Evolutionary conservation across 805 yeast species (phyloP).

Genomic region (Kuraishia piskuri): DNA sequence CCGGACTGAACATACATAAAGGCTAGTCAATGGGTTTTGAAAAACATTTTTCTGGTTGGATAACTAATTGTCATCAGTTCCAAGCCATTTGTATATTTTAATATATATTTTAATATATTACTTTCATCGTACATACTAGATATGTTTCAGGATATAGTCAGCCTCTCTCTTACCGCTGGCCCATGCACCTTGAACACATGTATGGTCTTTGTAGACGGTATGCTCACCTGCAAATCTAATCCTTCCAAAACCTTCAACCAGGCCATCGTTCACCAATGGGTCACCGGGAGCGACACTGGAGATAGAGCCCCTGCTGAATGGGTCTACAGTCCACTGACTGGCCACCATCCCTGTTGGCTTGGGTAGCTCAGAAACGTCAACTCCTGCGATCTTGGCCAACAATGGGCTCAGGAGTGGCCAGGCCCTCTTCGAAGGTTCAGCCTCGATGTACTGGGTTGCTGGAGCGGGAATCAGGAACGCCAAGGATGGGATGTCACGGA

Average conservation of each 20-base stretch:
- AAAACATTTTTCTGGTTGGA: too few species aligned
- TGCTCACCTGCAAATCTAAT: slow-evolving; percentile 54
- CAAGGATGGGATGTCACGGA: slow-evolving; percentile 27
- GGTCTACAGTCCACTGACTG: slow-evolving; percentile 45
- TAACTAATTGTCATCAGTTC: too few species aligned
- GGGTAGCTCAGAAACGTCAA: slow-evolving; percentile 10
- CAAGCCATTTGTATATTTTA: too few species aligned
- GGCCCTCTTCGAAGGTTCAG: slow-evolving; percentile 25
- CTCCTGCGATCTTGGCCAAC: slow-evolving; percentile 19
- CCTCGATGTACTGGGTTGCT: slow-evolving; percentile 37
- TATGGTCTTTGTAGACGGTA: slow-evolving; percentile 40
- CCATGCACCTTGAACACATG: slow-evolving; percentile 56
- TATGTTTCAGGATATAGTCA: slow-evolving; percentile 9
- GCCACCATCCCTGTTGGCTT: slow-evolving; percentile 18
- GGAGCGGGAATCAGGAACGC: slow-evolving; percentile 42
- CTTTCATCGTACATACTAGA: not conserved
- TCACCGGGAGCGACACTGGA: slow-evolving; percentile 32
- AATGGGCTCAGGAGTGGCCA: slow-evolving; percentile 39
- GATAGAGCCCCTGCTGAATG: slow-evolving; percentile 42
- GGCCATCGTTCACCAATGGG: slow-evolving; percentile 21
- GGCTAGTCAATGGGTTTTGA: too few species aligned
- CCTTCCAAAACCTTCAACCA: slow-evolving; percentile 25
- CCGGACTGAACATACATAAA: too few species aligned
- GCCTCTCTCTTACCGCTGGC: slow-evolving; percentile 42
- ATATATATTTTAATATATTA: too few species aligned